Conservation (phyloP, 306 rosid species). For the Albizia julibrissin region DNA sequence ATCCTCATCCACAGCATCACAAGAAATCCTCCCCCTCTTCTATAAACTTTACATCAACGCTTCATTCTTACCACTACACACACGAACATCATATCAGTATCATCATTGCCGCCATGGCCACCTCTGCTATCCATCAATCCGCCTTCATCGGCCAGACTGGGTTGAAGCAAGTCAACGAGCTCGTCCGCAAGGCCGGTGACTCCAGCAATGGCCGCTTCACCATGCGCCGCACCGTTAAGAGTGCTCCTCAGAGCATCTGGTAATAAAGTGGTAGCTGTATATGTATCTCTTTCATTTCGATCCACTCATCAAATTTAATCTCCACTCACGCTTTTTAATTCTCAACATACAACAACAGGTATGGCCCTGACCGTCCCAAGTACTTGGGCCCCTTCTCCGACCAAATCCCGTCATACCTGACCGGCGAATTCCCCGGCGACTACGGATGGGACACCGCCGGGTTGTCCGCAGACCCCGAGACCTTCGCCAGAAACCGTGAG, state of each 20-base stretch:
- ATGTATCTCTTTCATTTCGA: not conserved
- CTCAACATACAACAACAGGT: constrained; percentile 60
- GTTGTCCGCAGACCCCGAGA: constrained; percentile 93
- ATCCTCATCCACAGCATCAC: constrained; percentile 81
- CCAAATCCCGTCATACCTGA: constrained; percentile 90
- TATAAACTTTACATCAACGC: constrained; percentile 24
- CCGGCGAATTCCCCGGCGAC: constrained; percentile 94
- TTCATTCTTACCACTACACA: not conserved
- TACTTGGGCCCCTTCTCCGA: constrained; percentile 98
- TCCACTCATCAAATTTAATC: not conserved
- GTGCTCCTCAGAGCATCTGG: constrained; percentile 83
- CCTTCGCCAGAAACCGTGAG: constrained; percentile 80
- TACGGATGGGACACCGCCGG: constrained; percentile 99
- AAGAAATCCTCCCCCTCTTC: constrained; percentile 27
- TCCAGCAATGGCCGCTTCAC: constrained; percentile 59
- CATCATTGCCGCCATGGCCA: constrained; percentile 54
- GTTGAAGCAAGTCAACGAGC: constrained; percentile 78
- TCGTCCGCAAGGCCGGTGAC: constrained; percentile 66
- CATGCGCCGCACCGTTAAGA: constrained; percentile 86
- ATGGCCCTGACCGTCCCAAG: constrained; percentile 94
- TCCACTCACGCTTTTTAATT: not conserved
- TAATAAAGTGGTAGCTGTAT: constrained; percentile 8
- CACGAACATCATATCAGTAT: not conserved
- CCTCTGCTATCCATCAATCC: constrained; percentile 79
- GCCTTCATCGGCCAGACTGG: constrained; percentile 84